Evolutionary conservation across 495 filamentous ascomycete species (phyloP).

Genomic region (Thermothielavioides terrestris): DNA sequence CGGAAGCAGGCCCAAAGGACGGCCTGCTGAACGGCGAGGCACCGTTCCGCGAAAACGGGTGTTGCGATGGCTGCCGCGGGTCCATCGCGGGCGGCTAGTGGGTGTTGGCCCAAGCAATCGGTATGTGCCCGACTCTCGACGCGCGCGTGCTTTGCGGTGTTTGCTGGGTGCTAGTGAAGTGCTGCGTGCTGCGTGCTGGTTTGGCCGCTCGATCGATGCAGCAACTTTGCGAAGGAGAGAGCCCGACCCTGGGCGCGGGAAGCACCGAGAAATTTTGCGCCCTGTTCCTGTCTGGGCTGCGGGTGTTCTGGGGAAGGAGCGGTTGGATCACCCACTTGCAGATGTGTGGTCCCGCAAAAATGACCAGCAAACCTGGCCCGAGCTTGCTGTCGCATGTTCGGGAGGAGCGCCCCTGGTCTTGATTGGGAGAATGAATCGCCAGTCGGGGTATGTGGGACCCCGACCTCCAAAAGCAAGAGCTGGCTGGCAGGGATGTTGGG

Average conservation of each 20-base stretch:
- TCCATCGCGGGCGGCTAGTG: conserved; percentile 23
- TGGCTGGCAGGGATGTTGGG: conserved; percentile 8
- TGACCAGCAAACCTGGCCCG: conserved; percentile 6
- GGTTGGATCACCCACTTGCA: conserved; percentile 18
- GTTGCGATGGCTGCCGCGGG: conserved; percentile 35
- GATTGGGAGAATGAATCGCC: conserved; percentile 4
- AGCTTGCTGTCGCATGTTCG: conserved; percentile 9
- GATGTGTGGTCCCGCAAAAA: conserved; percentile 13
- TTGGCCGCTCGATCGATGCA: too few relatives aligned
- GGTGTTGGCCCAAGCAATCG: conserved; percentile 11
- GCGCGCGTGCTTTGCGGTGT: neutral
- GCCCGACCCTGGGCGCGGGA: neutral
- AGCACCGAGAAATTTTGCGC: conserved; percentile 14
- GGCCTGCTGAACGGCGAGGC: conserved; percentile 30
- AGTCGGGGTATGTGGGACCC: conserved; percentile 3
- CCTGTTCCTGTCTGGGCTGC: conserved; percentile 5
- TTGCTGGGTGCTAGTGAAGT: too few relatives aligned
- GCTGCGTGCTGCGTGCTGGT: too few relatives aligned
- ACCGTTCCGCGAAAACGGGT: conserved; percentile 31
- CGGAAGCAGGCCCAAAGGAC: conserved; percentile 28
- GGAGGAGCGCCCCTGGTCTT: neutral
- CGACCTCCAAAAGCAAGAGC: conserved; percentile 12
- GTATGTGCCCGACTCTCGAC: conserved; percentile 1
- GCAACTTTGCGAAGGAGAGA: too few relatives aligned
- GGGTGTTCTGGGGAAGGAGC: conserved; percentile 7